Percentiles rank a stretch among this genome's conserved stretches.
Conservation (phyloP, 495 filamentous ascomycete genomes). For the Pseudotulostoma volvatum region DNA sequence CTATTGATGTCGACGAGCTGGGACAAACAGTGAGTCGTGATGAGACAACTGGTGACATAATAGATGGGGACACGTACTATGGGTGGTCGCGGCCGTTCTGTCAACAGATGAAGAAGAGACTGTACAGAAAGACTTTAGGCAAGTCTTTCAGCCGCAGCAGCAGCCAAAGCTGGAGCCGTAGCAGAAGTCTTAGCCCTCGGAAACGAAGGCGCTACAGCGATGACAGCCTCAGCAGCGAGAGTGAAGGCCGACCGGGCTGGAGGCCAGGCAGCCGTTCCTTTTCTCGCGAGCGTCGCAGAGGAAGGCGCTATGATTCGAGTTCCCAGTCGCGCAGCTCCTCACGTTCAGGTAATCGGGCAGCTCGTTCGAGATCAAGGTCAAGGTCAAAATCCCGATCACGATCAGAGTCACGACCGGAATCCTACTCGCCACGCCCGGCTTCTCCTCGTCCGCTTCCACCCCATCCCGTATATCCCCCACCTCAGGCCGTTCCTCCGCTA, state of each 20-base stretch:
- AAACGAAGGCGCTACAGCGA: conserved; percentile 34
- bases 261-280: not conserved
- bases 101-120: conserved; percentile 57
- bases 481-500: conserved; percentile 4
- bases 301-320: conserved; percentile 3
- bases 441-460: conserved; percentile 15
- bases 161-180: conserved; percentile 20
- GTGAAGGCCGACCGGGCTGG: conserved; percentile 8
- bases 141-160: conserved; percentile 10
- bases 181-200: conserved; percentile 15
- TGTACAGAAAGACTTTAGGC: conserved; percentile 12
- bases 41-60: conserved; percentile 41
- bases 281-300: conserved; percentile 3
- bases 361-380: conserved; percentile 22
- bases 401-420: conserved; percentile 21
- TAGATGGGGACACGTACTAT: conserved; percentile 60
- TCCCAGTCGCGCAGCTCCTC: conserved; percentile 12
- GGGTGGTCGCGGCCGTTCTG: conserved; percentile 75
- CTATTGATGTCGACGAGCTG: conserved; percentile 51
- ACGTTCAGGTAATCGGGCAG: conserved; percentile 5
- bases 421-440: conserved; percentile 29
- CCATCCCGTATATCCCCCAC: conserved; percentile 13
- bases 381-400: conserved; percentile 21
- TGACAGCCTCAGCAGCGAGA: conserved; percentile 23
- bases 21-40: conserved; percentile 50